These are phyloP conservation scores for Trypanosoma cruzi DNA, from an alignment of 208 protist species.

Conservation along the genomic window DNA sequence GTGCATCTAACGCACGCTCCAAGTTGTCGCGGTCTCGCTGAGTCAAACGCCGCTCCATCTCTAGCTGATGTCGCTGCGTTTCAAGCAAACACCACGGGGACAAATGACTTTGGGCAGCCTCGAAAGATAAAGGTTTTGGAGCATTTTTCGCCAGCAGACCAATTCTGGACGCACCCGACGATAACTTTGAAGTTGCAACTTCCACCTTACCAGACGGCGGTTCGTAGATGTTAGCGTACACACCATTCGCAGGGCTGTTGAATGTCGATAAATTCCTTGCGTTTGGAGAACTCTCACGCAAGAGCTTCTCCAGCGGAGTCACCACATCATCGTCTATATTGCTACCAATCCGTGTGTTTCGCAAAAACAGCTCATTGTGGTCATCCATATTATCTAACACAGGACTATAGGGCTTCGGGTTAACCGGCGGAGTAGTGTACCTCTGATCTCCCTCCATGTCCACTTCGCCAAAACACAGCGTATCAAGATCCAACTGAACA, in stretches of 20 bases:
- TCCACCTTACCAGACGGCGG: neutral
- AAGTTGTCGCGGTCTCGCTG: slow-evolving; percentile 16
- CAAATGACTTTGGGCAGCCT: neutral
- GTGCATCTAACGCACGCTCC: slow-evolving; percentile 19
- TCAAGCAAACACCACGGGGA: slow-evolving; percentile 8
- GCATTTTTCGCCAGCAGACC: neutral
- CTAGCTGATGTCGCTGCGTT: slow-evolving; percentile 26
- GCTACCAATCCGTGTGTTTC: slow-evolving; percentile 16
- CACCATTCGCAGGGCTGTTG: neutral
- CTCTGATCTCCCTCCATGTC: neutral
- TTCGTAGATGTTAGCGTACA: slow-evolving; percentile 15
- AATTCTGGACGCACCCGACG: neutral
- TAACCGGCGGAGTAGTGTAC: neutral
- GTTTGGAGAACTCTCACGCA: slow-evolving; percentile 6
- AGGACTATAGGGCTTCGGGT: neutral
- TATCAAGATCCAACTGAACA: neutral
- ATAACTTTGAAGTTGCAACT: neutral
- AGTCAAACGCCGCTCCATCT: slow-evolving; percentile 21
- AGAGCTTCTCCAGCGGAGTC: slow-evolving; percentile 24
- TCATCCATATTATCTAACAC: neutral
- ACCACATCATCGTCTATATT: slow-evolving; percentile 19
- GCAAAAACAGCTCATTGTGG: slow-evolving; percentile 20
- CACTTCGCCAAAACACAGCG: neutral
- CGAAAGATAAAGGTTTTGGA: neutral
- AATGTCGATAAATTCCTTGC: too few relatives aligned